These are phyloP conservation scores for Waitea zeae DNA, from an alignment of 1,284 basidiomycete genomes.

Conservation along the genomic window DNA sequence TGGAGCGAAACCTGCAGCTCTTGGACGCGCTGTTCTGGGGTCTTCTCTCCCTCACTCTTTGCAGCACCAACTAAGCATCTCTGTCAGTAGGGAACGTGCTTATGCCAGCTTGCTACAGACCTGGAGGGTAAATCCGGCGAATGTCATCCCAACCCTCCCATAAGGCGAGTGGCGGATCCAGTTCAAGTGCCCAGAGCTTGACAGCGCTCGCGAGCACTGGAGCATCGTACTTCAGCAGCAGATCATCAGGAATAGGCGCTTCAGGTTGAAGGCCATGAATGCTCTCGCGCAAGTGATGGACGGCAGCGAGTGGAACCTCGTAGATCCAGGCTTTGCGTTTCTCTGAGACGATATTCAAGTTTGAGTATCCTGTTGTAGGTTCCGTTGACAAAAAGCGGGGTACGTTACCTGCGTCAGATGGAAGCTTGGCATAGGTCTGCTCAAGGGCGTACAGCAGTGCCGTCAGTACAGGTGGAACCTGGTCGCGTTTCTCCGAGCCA, in stretches of 20 bases:
- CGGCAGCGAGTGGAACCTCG: conserved; percentile 66
- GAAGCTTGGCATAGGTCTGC: conserved; percentile 44
- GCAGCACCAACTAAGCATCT: conserved; percentile 32
- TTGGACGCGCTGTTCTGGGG: conserved; percentile 43
- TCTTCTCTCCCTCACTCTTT: conserved; percentile 30
- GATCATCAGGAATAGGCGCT: conserved; percentile 42
- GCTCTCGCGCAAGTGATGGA: conserved; percentile 71
- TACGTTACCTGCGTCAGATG: conserved; percentile 50
- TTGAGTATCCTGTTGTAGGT: not conserved
- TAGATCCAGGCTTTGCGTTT: conserved; percentile 89
- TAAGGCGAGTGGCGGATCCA: conserved; percentile 67
- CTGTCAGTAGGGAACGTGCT: too few species aligned
- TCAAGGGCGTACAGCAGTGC: conserved; percentile 50
- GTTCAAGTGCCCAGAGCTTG: conserved; percentile 78
- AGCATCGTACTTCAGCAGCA: conserved; percentile 65
- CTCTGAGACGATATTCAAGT: conserved; percentile 28
- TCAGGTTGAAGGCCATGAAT: conserved; percentile 59
- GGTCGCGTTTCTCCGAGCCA: conserved; percentile 38
- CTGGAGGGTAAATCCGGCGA: conserved; percentile 63
- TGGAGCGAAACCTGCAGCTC: conserved; percentile 54
- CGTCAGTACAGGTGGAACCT: conserved; percentile 59
- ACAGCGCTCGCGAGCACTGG: conserved; percentile 72
- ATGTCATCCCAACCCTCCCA: conserved; percentile 88
- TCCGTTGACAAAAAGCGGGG: conserved; percentile 6
- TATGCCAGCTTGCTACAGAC: too few species aligned